Percentiles rank a stretch among this genome's conserved stretches.
Conservation (phyloP, 257 asterid species). For the Verbena officinalis region DNA sequence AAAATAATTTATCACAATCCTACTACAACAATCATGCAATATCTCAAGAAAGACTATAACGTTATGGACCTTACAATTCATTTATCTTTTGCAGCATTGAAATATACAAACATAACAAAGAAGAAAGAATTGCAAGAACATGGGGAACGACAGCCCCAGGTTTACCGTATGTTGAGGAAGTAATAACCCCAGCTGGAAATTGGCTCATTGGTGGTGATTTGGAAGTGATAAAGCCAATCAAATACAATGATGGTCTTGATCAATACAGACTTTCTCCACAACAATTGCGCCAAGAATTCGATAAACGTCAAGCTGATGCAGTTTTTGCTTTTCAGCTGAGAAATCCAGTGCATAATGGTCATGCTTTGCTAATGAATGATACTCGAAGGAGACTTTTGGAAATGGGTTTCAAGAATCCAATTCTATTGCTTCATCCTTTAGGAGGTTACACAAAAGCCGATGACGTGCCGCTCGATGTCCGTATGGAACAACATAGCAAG, state of each 20-base stretch:
- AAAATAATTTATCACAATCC: no score
- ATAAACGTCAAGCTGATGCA: slow-evolving; percentile 74
- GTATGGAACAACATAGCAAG: slow-evolving; percentile 95
- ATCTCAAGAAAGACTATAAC: background rate
- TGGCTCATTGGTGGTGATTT: slow-evolving; percentile 96
- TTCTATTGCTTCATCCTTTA: slow-evolving; percentile 87
- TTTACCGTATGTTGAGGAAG: slow-evolving; percentile 86
- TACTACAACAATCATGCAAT: background rate
- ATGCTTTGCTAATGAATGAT: slow-evolving; percentile 85
- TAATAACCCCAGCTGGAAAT: slow-evolving; percentile 64
- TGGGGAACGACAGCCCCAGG: slow-evolving; percentile 91
- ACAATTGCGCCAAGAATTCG: slow-evolving; percentile 73
- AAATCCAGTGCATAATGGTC: slow-evolving; percentile 88
- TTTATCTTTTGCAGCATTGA: slow-evolving; percentile 53
- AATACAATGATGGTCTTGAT: slow-evolving; percentile 83
- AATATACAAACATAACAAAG: slow-evolving; percentile 81
- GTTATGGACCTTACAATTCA: background rate
- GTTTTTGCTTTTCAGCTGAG: slow-evolving; percentile 92
- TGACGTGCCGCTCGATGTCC: slow-evolving; percentile 84
- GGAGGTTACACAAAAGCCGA: slow-evolving; percentile 89
- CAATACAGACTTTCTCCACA: slow-evolving; percentile 78
- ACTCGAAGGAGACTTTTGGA: slow-evolving; percentile 75
- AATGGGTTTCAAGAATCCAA: slow-evolving; percentile 80
- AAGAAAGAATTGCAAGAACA: slow-evolving; percentile 86
- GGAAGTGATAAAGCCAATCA: slow-evolving; percentile 69